These are phyloP conservation scores for Nemania sp. DNA, from an alignment of 2,329 filamentous ascomycete genomes.

Conservation along the genomic window DNA sequence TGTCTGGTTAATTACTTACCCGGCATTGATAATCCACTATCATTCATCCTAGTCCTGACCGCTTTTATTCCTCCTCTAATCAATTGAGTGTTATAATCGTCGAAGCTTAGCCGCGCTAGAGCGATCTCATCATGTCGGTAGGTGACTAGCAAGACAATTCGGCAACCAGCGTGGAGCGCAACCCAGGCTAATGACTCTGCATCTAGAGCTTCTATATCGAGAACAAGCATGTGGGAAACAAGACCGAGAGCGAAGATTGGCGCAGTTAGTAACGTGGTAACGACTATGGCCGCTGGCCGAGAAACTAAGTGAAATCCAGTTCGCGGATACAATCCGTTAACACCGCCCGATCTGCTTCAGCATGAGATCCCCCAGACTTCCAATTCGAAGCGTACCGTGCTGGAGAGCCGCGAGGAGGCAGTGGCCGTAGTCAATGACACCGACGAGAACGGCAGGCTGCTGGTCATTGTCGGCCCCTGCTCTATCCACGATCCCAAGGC, in stretches of 20 bases:
- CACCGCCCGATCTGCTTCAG: conserved; percentile 90
- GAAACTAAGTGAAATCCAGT: conserved; percentile 50
- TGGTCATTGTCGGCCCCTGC: conserved; percentile 89
- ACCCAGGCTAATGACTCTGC: conserved; percentile 26
- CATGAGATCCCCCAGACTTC: conserved; percentile 76
- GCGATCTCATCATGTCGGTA: conserved; percentile 34
- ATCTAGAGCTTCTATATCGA: conserved; percentile 71
- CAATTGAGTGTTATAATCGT: background rate
- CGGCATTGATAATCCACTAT: background rate
- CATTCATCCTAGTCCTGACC: background rate
- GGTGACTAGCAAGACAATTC: conserved; percentile 10
- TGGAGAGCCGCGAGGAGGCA: conserved; percentile 64
- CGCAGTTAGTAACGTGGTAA: conserved; percentile 62
- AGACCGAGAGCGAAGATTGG: conserved; percentile 75
- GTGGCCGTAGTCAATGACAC: conserved; percentile 70
- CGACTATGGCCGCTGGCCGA: background rate
- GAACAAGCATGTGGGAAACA: conserved; percentile 79
- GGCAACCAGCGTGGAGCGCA: background rate
- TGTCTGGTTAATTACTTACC: conserved; percentile 19
- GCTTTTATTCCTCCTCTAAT: background rate
- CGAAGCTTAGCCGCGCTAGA: background rate
- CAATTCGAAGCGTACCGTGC: conserved; percentile 62
- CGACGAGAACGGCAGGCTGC: conserved; percentile 61
- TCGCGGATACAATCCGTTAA: conserved; percentile 90
- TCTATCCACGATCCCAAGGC: conserved; percentile 94